A percentile compares a stretch with the other conserved stretches of the same genome.
Conservation (phyloP, 2,329 filamentous ascomycete species). For the Stemphylium vesicarium region DNA sequence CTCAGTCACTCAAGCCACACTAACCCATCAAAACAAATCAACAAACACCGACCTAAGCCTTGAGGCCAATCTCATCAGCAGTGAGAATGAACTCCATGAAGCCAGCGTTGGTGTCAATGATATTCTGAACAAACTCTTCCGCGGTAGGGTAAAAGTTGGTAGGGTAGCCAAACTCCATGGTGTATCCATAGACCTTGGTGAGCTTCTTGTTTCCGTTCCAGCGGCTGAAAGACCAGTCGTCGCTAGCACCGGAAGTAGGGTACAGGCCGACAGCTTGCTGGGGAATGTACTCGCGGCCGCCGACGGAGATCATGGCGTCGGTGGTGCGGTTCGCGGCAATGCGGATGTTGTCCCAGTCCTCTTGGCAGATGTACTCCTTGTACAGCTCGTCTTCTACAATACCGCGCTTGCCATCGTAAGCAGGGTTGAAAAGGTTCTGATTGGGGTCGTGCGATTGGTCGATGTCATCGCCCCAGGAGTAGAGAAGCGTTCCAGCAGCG, state of each 20-base stretch:
- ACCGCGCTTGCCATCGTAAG: slow-evolving; percentile 61
- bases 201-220: slow-evolving; percentile 45
- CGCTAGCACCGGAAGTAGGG: slow-evolving; percentile 46
- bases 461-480: slow-evolving; percentile 64
- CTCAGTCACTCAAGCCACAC: not conserved
- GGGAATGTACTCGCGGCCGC: slow-evolving; percentile 40
- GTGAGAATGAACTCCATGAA: slow-evolving; percentile 52
- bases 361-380: slow-evolving; percentile 47
- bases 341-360: slow-evolving; percentile 44
- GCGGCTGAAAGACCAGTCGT: slow-evolving; percentile 49
- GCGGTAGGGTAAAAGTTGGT: slow-evolving; percentile 52
- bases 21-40: not conserved
- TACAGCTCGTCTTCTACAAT: slow-evolving; percentile 60
- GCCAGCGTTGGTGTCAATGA: slow-evolving; percentile 51
- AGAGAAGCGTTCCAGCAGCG: slow-evolving; percentile 60
- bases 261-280: slow-evolving; percentile 49
- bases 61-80: slow-evolving; percentile 43
- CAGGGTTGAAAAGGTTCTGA: slow-evolving; percentile 60
- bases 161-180: slow-evolving; percentile 51
- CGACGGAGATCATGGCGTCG: slow-evolving; percentile 45
- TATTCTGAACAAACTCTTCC: slow-evolving; percentile 50
- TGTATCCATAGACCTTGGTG: slow-evolving; percentile 51
- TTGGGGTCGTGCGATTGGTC: slow-evolving; percentile 55
- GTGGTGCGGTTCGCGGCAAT: slow-evolving; percentile 42
- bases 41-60: slow-evolving; percentile 9